Percentiles rank a stretch among this genome's conserved stretches.
These are phyloP conservation scores for Suhomyces atakaporum DNA, from an alignment of 1,139 yeast species.

Conservation along the genomic window DNA sequence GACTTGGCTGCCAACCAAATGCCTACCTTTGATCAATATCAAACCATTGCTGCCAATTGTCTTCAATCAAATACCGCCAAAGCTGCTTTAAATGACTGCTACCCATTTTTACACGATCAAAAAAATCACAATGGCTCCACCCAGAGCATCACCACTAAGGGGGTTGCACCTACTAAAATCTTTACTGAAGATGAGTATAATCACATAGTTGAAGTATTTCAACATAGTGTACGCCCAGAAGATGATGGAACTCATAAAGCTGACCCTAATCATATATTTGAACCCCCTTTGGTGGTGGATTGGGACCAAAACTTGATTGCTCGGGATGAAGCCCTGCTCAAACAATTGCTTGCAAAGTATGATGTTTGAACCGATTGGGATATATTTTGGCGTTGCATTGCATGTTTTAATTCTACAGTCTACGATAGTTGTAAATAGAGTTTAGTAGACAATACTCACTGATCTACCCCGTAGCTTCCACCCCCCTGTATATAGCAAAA, in stretches of 20 bases:
- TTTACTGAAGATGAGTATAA: conserved; percentile 44
- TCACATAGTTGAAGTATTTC: conserved; percentile 43
- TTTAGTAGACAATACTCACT: too few species aligned
- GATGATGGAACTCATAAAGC: conserved; percentile 24
- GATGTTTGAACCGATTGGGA: too few species aligned
- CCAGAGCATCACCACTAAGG: conserved; percentile 28
- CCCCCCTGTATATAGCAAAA: background rate
- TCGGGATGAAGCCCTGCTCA: conserved; percentile 38
- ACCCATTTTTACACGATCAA: conserved; percentile 41
- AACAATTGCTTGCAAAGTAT: conserved; percentile 35
- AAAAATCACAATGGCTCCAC: conserved; percentile 20
- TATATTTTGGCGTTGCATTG: too few species aligned
- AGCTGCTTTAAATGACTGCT: conserved; percentile 32
- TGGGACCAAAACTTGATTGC: conserved; percentile 52
- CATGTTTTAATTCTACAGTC: too few species aligned
- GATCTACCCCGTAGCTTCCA: too few species aligned
- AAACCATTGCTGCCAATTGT: conserved; percentile 31
- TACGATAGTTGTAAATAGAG: too few species aligned
- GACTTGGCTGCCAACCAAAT: conserved; percentile 43
- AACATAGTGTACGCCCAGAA: conserved; percentile 27
- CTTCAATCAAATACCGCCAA: conserved; percentile 29
- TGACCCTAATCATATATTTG: conserved; percentile 39
- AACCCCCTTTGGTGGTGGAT: conserved; percentile 48
- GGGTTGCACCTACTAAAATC: conserved; percentile 32
- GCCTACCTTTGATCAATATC: conserved; percentile 50